Percentiles rank a stretch among this genome's conserved stretches.
phyloP scores from a whole-genome alignment of 768 basidiomycete species.

The Suillus paluster region DNA sequence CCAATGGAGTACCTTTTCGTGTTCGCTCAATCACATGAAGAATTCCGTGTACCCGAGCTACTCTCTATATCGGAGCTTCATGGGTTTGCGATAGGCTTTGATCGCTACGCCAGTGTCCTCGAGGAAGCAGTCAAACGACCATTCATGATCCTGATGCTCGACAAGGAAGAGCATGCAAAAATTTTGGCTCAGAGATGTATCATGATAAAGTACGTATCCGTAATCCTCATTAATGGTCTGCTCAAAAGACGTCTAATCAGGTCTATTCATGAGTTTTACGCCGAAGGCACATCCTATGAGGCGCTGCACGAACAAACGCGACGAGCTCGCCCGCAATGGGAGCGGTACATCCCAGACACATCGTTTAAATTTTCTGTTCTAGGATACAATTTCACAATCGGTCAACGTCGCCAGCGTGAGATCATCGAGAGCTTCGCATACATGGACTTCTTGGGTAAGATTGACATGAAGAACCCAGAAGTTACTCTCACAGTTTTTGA shows the following conservation, averaged over 20 bases:
- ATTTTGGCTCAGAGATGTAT: conserved; percentile 80
- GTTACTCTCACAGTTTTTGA: conserved; percentile 78
- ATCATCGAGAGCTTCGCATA: conserved; percentile 83
- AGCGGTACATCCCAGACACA: conserved; percentile 60
- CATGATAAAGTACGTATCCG: conserved; percentile 69
- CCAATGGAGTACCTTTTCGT: conserved; percentile 58
- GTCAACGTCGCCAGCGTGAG: conserved; percentile 63
- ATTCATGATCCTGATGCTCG: conserved; percentile 74
- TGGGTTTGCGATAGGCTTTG: conserved; percentile 61
- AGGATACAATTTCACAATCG: conserved; percentile 75
- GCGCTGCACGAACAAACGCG: conserved; percentile 65
- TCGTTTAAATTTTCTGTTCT: conserved; percentile 84
- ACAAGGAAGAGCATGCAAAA: conserved; percentile 72
- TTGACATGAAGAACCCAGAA: conserved; percentile 81
- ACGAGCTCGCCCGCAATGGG: conserved; percentile 53
- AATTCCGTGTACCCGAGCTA: conserved; percentile 87
- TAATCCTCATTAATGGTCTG: neutral
- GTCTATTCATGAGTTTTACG: conserved; percentile 80
- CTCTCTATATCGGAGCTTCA: conserved; percentile 75
- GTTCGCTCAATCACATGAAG: conserved; percentile 80
- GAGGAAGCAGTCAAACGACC: conserved; percentile 58
- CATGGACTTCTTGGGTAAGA: conserved; percentile 81
- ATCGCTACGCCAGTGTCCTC: conserved; percentile 42
- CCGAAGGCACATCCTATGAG: conserved; percentile 68
- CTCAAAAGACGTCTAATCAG: conserved; percentile 40